A percentile compares a stretch with the other conserved stretches of the same genome.
These are phyloP conservation scores for Beauveria sp. DNA, from an alignment of 2,329 filamentous ascomycete species.

Conservation along the genomic window DNA sequence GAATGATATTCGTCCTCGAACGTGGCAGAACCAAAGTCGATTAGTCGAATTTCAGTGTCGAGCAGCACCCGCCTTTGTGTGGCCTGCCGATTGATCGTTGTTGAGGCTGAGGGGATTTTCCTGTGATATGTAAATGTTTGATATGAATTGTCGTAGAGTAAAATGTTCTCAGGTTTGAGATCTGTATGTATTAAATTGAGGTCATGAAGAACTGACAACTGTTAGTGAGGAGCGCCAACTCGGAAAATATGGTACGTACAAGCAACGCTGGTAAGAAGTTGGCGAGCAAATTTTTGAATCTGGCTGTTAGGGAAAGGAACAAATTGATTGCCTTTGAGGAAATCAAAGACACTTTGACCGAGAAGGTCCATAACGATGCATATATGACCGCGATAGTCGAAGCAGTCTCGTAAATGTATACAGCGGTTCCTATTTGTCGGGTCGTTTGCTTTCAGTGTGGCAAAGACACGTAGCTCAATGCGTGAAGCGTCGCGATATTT, in stretches of 20 bases:
- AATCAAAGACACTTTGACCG: slow-evolving; percentile 96
- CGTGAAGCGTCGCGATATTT: slow-evolving; percentile 95
- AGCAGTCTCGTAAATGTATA: slow-evolving; percentile 93
- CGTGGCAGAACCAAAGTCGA: slow-evolving; percentile 65
- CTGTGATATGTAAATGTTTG: slow-evolving; percentile 67
- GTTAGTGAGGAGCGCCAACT: background rate
- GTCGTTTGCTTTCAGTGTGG: slow-evolving; percentile 88
- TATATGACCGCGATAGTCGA: slow-evolving; percentile 95
- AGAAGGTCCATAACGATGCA: slow-evolving; percentile 74
- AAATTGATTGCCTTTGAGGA: slow-evolving; percentile 90
- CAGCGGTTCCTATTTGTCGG: slow-evolving; percentile 88
- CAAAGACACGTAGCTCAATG: slow-evolving; percentile 88
- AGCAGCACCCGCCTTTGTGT: slow-evolving; percentile 57
- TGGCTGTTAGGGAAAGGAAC: slow-evolving; percentile 97
- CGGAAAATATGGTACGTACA: slow-evolving; percentile 53
- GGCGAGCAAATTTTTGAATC: slow-evolving; percentile 92
- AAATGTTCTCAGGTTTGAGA: slow-evolving; percentile 64
- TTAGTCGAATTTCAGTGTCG: slow-evolving; percentile 62
- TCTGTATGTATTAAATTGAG: slow-evolving; percentile 94
- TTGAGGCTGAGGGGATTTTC: slow-evolving; percentile 60
- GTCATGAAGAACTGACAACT: slow-evolving; percentile 72
- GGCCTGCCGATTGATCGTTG: slow-evolving; percentile 51
- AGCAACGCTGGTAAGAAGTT: slow-evolving; percentile 95
- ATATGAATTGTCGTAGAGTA: slow-evolving; percentile 57
- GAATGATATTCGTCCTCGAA: slow-evolving; percentile 69